Conservation (phyloP, 768 basidiomycete species). For the Leccinum variicolor region DNA sequence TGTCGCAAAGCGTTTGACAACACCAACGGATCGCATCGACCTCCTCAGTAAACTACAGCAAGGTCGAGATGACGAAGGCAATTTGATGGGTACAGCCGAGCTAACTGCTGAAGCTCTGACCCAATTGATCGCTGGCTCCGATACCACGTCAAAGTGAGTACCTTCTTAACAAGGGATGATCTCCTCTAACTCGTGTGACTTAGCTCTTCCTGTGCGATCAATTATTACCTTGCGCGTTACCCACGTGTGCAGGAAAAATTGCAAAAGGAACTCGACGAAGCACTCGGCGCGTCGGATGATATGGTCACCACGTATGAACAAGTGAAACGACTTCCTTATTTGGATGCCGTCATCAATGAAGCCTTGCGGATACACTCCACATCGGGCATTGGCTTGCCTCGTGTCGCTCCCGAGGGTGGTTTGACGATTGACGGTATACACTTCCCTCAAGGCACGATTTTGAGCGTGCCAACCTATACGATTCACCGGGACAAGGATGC, state of each 20-base stretch:
- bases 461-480: conserved; percentile 80
- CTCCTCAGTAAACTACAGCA: conserved; percentile 77
- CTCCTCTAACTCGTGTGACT: neutral
- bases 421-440: conserved; percentile 47
- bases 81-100: conserved; percentile 77
- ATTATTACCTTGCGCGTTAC: conserved; percentile 75
- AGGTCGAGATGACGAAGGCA: conserved; percentile 73
- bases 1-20: conserved; percentile 70
- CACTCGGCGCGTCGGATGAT: conserved; percentile 57
- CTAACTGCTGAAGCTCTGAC: conserved; percentile 87
- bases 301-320: conserved; percentile 58
- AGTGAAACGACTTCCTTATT: conserved; percentile 72
- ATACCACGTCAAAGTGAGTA: conserved; percentile 88
- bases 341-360: conserved; percentile 88
- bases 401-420: conserved; percentile 73
- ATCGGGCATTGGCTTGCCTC: conserved; percentile 78
- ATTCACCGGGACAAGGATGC: conserved; percentile 69
- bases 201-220: conserved; percentile 87
- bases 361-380: conserved; percentile 83
- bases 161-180: neutral
- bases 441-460: conserved; percentile 73
- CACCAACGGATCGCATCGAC: conserved; percentile 72
- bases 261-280: conserved; percentile 69
- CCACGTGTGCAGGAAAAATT: conserved; percentile 65
- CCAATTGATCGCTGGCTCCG: conserved; percentile 83